Percentiles rank a stretch among this genome's conserved stretches.
Conservation (phyloP, 768 basidiomycete genomes). For the Kwoniella bestiolae region DNA sequence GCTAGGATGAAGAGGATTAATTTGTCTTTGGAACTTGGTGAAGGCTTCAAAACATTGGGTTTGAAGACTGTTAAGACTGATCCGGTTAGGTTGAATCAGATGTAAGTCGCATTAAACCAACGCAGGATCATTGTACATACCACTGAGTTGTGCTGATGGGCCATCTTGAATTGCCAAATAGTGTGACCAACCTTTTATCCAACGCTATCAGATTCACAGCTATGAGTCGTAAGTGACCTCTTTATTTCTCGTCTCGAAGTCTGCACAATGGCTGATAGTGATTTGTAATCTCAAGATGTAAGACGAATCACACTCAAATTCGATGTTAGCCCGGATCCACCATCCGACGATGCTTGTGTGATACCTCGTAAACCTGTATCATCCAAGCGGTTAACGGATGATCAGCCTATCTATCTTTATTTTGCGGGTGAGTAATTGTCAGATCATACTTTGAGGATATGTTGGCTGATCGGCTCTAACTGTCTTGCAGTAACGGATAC, state of each 20-base stretch:
- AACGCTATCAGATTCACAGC: slow-evolving; percentile 59
- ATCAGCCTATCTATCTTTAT: slow-evolving; percentile 57
- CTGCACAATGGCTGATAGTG: neutral
- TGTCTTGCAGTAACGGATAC: slow-evolving; percentile 44
- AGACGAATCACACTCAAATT: slow-evolving; percentile 55
- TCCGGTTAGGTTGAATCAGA: slow-evolving; percentile 59
- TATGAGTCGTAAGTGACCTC: slow-evolving; percentile 29
- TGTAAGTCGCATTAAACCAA: slow-evolving; percentile 28
- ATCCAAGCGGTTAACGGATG: slow-evolving; percentile 30
- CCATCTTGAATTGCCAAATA: slow-evolving; percentile 24
- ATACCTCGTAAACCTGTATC: slow-evolving; percentile 41
- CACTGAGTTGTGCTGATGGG: neutral
- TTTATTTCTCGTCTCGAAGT: neutral
- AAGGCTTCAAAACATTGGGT: slow-evolving; percentile 47
- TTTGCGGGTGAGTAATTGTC: slow-evolving; percentile 35
- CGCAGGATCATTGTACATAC: too few species aligned
- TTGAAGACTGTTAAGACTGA: slow-evolving; percentile 56
- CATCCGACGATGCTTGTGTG: slow-evolving; percentile 47
- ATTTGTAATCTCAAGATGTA: slow-evolving; percentile 9
- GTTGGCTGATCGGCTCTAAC: neutral
- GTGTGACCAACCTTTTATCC: slow-evolving; percentile 56
- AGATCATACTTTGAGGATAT: too few species aligned
- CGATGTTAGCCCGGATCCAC: slow-evolving; percentile 54
- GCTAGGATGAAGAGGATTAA: slow-evolving; percentile 58
- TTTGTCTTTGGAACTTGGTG: slow-evolving; percentile 53